Conservation (phyloP, 805 yeast genomes). For the Metschnikowia anglica region DNA sequence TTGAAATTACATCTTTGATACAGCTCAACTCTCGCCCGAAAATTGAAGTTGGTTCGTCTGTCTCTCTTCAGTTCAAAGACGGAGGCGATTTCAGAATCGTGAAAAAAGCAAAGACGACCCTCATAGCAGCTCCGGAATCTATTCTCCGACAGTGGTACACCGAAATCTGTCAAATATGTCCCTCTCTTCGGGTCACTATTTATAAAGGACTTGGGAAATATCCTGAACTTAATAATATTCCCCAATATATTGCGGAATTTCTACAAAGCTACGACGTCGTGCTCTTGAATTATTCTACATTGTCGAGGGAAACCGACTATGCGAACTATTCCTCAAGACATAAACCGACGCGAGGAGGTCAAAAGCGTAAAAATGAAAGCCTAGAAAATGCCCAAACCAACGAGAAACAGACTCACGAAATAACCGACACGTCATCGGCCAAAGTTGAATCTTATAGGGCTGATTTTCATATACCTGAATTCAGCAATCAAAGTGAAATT, state of each 20-base stretch:
- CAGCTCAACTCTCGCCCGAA: constrained; percentile 56
- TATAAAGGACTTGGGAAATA: constrained; percentile 55
- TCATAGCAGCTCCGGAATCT: constrained; percentile 84
- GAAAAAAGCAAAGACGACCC: constrained; percentile 61
- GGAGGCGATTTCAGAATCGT: constrained; percentile 45
- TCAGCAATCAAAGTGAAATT: constrained; percentile 8
- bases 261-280: constrained; percentile 71
- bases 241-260: constrained; percentile 49
- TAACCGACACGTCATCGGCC: constrained; percentile 8
- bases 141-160: constrained; percentile 83
- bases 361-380: constrained; percentile 12
- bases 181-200: constrained; percentile 56
- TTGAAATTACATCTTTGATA: constrained; percentile 72
- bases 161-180: constrained; percentile 62
- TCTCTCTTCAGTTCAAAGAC: constrained; percentile 32
- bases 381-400: neutral
- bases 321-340: constrained; percentile 67
- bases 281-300: constrained; percentile 69
- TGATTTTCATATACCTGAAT: constrained; percentile 11
- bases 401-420: neutral
- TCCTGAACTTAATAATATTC: constrained; percentile 30
- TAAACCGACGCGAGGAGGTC: constrained; percentile 42
- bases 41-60: constrained; percentile 31
- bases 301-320: constrained; percentile 74
- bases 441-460: constrained; percentile 14